A percentile compares a stretch with the other conserved stretches of the same genome.
phyloP scores from a whole-genome alignment of 2,329 filamentous ascomycete species.

The Aspergillus felis region DNA sequence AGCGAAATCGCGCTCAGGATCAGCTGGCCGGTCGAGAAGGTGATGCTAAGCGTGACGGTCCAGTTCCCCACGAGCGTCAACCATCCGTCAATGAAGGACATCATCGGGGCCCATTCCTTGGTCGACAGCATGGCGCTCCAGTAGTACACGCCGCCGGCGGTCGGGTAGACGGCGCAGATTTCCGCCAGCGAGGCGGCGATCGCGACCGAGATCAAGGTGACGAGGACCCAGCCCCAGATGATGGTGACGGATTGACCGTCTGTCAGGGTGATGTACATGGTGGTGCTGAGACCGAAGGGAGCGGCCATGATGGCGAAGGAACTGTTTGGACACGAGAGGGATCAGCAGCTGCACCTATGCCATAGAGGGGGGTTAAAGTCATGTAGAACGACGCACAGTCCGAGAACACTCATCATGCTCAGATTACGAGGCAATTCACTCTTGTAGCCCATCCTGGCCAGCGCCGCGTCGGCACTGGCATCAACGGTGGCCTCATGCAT shows the following conservation, averaged over 20 bases:
- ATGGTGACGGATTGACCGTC: conserved; percentile 67
- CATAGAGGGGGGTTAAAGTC: not conserved
- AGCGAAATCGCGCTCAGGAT: conserved; percentile 65
- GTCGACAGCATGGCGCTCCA: conserved; percentile 66
- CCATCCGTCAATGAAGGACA: conserved; percentile 69
- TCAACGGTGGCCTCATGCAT: conserved; percentile 24
- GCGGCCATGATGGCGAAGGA: conserved; percentile 75
- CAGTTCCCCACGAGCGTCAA: conserved; percentile 69
- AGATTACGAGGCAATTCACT: conserved; percentile 63
- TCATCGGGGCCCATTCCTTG: conserved; percentile 61
- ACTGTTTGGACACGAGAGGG: conserved; percentile 21
- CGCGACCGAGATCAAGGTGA: conserved; percentile 59
- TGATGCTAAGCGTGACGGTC: conserved; percentile 64
- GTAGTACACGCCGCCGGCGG: conserved; percentile 68
- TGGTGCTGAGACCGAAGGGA: conserved; percentile 65
- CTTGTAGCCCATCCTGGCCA: conserved; percentile 66
- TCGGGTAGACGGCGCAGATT: conserved; percentile 66
- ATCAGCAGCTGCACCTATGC: not conserved
- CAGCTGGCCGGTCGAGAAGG: conserved; percentile 68
- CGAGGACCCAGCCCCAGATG: conserved; percentile 66
- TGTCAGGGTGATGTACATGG: conserved; percentile 63
- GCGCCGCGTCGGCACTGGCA: conserved; percentile 53
- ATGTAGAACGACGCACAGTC: conserved; percentile 44
- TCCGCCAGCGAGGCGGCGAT: conserved; percentile 66
- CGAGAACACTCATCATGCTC: conserved; percentile 66